phyloP scores from a whole-genome alignment of 768 basidiomycete species.

The Royoungia palumana region DNA sequence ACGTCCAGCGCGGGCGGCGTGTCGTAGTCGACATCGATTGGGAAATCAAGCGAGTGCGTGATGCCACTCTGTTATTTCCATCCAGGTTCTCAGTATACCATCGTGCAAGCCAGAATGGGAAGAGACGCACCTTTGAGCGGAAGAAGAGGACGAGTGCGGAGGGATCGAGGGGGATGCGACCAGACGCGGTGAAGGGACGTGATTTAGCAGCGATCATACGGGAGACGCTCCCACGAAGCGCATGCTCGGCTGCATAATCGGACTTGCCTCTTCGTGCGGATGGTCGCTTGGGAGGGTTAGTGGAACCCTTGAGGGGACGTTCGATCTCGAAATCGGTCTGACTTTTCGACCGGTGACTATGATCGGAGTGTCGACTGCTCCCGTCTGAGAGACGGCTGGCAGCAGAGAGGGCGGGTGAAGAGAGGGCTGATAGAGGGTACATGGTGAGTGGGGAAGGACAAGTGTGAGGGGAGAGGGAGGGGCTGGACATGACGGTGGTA shows the following conservation, averaged over 20 bases:
- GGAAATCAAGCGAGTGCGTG: slow-evolving; percentile 78
- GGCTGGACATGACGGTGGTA: slow-evolving; percentile 17
- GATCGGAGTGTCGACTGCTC: slow-evolving; percentile 33
- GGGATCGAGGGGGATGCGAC: slow-evolving; percentile 68
- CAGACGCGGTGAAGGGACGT: slow-evolving; percentile 60
- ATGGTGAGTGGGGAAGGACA: slow-evolving; percentile 16
- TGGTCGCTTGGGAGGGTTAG: slow-evolving; percentile 30
- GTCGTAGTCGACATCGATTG: slow-evolving; percentile 71
- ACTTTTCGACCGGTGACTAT: slow-evolving; percentile 38
- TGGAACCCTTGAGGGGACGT: slow-evolving; percentile 40
- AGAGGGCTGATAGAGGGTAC: slow-evolving; percentile 29
- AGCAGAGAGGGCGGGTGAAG: slow-evolving; percentile 30
- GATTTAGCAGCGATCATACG: slow-evolving; percentile 56
- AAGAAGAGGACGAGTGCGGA: slow-evolving; percentile 71
- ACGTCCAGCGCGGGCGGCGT: slow-evolving; percentile 77
- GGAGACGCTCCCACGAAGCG: slow-evolving; percentile 53
- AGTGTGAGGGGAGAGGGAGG: slow-evolving; percentile 10
- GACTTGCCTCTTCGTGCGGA: slow-evolving; percentile 33
- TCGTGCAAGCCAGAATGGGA: background rate
- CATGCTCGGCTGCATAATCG: slow-evolving; percentile 49
- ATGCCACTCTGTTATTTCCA: slow-evolving; percentile 56
- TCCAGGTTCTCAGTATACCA: background rate
- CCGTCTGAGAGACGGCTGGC: slow-evolving; percentile 41
- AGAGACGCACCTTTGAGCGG: slow-evolving; percentile 60
- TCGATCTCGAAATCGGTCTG: slow-evolving; percentile 67